Conservation (phyloP, 805 yeast species). For the Yamadazyma ubonensis region DNA sequence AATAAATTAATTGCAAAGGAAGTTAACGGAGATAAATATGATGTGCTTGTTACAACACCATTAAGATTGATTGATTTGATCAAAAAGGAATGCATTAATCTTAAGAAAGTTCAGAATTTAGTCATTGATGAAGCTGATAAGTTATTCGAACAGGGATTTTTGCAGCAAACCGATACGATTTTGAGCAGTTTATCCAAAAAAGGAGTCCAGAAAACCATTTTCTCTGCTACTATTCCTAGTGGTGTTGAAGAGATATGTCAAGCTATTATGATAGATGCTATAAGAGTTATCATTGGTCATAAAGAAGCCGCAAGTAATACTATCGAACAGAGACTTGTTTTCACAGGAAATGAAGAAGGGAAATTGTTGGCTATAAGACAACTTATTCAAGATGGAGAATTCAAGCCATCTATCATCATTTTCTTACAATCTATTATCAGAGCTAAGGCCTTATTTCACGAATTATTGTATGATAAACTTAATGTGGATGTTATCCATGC, state of each 20-base stretch:
- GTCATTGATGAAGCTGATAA: conserved; percentile 96
- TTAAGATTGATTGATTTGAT: conserved; percentile 79
- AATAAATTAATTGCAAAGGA: conserved; percentile 63
- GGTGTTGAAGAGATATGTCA: conserved; percentile 86
- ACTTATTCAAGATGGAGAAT: conserved; percentile 76
- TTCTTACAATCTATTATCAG: conserved; percentile 89
- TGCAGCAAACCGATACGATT: conserved; percentile 87
- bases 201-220: conserved; percentile 68
- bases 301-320: conserved; percentile 88
- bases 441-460: conserved; percentile 94
- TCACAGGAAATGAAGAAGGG: conserved; percentile 95
- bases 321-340: conserved; percentile 80
- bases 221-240: conserved; percentile 94
- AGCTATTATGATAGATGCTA: conserved; percentile 79
- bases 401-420: conserved; percentile 89
- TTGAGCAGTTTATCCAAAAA: conserved; percentile 56
- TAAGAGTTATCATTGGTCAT: conserved; percentile 86
- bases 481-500: conserved; percentile 97
- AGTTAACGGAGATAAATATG: conserved; percentile 62
- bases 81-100: conserved; percentile 56
- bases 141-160: conserved; percentile 80
- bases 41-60: conserved; percentile 85
- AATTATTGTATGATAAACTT: conserved; percentile 82
- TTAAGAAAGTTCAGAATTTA: conserved; percentile 67
- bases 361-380: conserved; percentile 89